Base-by-base conservation (phyloP, 306 rosid genomes). In the Fragaria ananassa region DNA sequence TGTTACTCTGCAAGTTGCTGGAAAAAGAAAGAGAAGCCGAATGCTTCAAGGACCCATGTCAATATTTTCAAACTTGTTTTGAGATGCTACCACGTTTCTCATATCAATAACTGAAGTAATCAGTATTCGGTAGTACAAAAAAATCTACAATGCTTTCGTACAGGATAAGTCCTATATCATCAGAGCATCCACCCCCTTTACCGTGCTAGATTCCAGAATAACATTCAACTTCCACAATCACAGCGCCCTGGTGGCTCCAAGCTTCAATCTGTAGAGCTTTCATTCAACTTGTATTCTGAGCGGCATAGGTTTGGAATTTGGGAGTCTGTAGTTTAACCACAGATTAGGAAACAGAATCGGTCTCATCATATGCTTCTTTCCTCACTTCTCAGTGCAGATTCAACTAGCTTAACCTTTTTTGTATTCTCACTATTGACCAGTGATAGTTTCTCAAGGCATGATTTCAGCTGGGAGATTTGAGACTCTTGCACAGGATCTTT, bases 371-470 rank as follows among this genome's bases (percentile, higher is more conserved):
- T 72, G 78, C 85, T 74, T 47, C 79, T 83, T 77, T 91, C 97
- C 68, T 70, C 81, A 82, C 62, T 82, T 72, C 25, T 88, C 75
- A 93, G 71, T 21, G 85, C 81, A 65, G 93, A 85, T 70, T 89
- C 98, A 31, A 93, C 96, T 35, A 91, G 76, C 83, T 89, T 88
- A 60, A 91, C 89, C 89, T 82, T 93, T 80, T 88, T 85, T 1
- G 93, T 19, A 73, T 93, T 93, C 63, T 89, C 89, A 8, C 83
- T 82, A 83, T 88, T 93, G 66, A 91, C 78, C 50, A 93, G 92
- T 8, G 97, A 75, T 77, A 91, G 85, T 71, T 87, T 89, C 83
- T 89, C 90, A 18, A 93, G 93, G 2, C 90, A 84, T 8, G 91
- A 85, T 83, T 91, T 88, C 86, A 93, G 97, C 76, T 78, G 74